Evolutionary conservation across 768 basidiomycete species (phyloP).

Genomic region (Pulveroboletus sp.): DNA sequence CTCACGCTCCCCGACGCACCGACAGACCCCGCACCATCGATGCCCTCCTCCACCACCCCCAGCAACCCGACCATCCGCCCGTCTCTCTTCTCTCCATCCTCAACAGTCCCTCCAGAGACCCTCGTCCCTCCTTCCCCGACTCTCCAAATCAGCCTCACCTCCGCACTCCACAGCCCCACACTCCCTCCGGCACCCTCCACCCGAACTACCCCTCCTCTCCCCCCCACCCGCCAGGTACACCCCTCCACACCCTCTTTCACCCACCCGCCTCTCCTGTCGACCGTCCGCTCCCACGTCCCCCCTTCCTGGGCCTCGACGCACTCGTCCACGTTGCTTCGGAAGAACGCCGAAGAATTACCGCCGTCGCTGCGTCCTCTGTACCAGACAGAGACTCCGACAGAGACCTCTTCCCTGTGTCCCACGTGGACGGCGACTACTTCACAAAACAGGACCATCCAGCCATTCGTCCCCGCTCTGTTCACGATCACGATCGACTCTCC

Average conservation of each 20-base stretch:
- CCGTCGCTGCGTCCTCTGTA: neutral
- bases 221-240: neutral
- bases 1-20: neutral
- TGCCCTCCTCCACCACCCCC: conserved; percentile 15
- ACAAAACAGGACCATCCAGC: neutral
- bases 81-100: neutral
- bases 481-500: conserved; percentile 22
- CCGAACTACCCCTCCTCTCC: too few relatives aligned
- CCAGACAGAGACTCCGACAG: neutral
- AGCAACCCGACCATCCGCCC: too few relatives aligned
- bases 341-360: conserved; percentile 51
- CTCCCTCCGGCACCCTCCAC: neutral
- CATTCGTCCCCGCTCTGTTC: neutral
- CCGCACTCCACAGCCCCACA: neutral
- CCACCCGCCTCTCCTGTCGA: neutral
- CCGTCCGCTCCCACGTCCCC: conserved; percentile 8
- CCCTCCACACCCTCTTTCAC: neutral
- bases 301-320: conserved; percentile 48
- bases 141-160: neutral
- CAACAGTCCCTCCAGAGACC: conserved; percentile 3
- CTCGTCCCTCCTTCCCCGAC: neutral
- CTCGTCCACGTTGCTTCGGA: conserved; percentile 69
- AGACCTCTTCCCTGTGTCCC: neutral
- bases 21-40: conserved; percentile 17
- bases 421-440: neutral